Percentiles rank a stretch among this genome's conserved stretches.
These are phyloP conservation scores for Firmiana major DNA, from an alignment of 345 rosid species.

Conservation along the genomic window DNA sequence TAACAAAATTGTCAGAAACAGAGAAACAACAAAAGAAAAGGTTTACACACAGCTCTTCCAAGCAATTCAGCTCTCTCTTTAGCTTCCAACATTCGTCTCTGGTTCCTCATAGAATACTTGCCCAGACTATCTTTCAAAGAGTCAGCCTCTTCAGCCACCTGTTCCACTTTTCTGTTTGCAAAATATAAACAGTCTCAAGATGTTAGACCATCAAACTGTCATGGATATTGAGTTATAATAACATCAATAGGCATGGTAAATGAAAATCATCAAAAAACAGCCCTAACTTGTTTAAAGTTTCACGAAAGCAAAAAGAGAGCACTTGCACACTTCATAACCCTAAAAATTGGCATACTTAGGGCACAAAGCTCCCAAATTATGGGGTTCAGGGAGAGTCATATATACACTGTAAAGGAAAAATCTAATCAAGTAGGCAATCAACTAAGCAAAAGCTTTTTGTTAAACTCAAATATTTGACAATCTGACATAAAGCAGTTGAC, in stretches of 20 bases:
- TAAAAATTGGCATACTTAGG: too few species aligned
- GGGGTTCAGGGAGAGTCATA: too few species aligned
- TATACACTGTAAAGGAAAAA: background rate
- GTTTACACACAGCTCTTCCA: slow-evolving; percentile 58
- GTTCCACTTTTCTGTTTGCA: slow-evolving; percentile 70
- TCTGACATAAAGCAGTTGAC: background rate
- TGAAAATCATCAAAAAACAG: slow-evolving; percentile 3
- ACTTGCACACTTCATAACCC: background rate
- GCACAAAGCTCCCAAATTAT: too few species aligned
- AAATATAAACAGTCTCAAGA: background rate
- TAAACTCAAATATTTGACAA: background rate
- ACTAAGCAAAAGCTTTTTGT: background rate
- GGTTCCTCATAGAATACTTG: slow-evolving; percentile 61
- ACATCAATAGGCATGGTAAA: background rate
- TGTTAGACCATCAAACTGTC: background rate
- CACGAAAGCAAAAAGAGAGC: background rate
- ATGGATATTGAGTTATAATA: background rate
- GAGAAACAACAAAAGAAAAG: background rate
- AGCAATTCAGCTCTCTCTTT: slow-evolving; percentile 87
- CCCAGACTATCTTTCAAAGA: slow-evolving; percentile 74
- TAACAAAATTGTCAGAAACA: background rate
- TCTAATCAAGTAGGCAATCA: background rate
- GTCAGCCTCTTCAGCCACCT: slow-evolving; percentile 82
- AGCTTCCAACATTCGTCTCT: slow-evolving; percentile 63
- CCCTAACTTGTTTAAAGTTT: background rate